Evolutionary conservation across 495 filamentous ascomycete species (phyloP).

Genomic region (Neurospora intermedia): DNA sequence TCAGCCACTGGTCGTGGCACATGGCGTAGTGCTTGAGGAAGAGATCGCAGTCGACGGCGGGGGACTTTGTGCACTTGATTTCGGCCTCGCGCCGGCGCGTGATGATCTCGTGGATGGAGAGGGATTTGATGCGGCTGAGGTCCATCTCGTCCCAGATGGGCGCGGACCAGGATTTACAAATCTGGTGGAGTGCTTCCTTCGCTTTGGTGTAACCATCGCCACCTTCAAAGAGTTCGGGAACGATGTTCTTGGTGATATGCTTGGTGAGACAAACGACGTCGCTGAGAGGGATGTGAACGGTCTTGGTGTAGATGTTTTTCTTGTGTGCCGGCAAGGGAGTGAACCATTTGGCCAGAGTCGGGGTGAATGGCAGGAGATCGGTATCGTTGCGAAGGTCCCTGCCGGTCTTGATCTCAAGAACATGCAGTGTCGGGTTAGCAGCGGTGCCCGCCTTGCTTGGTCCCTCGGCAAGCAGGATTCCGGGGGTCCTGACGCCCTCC

Average conservation of each 20-base stretch:
- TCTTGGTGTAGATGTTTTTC: constrained; percentile 53
- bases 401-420: constrained; percentile 60
- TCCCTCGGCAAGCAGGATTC: constrained; percentile 69
- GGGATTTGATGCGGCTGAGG: constrained; percentile 64
- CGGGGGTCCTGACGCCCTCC: constrained; percentile 69
- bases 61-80: constrained; percentile 41
- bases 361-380: constrained; percentile 70
- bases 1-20: constrained; percentile 89
- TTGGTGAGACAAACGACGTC: constrained; percentile 78
- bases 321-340: constrained; percentile 45
- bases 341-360: constrained; percentile 50
- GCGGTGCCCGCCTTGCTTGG: constrained; percentile 43
- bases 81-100: constrained; percentile 56
- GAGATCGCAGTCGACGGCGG: constrained; percentile 51
- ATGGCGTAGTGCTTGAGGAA: constrained; percentile 89
- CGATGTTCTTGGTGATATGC: constrained; percentile 52
- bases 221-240: constrained; percentile 40
- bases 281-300: constrained; percentile 50
- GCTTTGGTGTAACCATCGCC: constrained; percentile 31
- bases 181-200: constrained; percentile 50
- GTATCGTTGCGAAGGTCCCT: constrained; percentile 56
- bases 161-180: constrained; percentile 58
- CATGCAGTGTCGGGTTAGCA: constrained; percentile 53
- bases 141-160: constrained; percentile 80
- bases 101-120: constrained; percentile 63